Evolutionary conservation across 2,329 filamentous ascomycete species (phyloP), one percentile per base, ranked within the genome.

Genomic region (Phaeosphaeria sp.): DNA sequence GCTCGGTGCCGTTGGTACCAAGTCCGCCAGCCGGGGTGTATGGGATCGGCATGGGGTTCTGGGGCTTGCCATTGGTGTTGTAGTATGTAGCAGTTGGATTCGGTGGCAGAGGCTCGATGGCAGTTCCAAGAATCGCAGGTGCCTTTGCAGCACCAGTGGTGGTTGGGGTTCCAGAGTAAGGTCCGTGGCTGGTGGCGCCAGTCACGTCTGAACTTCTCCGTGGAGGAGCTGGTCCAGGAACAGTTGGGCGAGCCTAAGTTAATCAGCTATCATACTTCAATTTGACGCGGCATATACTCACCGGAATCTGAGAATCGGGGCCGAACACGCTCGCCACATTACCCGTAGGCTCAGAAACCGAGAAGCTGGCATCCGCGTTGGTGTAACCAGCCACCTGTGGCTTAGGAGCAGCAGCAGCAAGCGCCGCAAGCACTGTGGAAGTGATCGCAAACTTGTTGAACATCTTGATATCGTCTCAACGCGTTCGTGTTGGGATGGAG

Each of bases 1-100:
- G 91, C 44, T 84, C 83, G 0, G 87, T 85, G n/a, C 90, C 90
- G 59, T 94, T 93, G 44, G 90, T 93, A 2, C 90, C 91, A 1
- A 90, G 77, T 13, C 92, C 92, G 56, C 76, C 90, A 39, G 82
- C 85, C 0, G 91, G 92, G 0, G 84, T 85, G 77, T 89, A 94
- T 0, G 90, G 90, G 0, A 87, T 87, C 1, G 91, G 90, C 75
- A 91, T 78, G 1, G 85, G 80, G n/a, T 85, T 79, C 54, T 90
- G 85, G 1, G 93, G 85, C 55, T 83, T 72, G 13, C 92, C 92
- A 65, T 93, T 84, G 7, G 87, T 85, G 10, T 89, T 89, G 72
- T 95, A 95, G 48, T 85, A 85, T 39, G 87, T 89, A 3, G 88
- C 88, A 7, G 84, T 86, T 0, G 84, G 82, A 27, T 84, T 83